Evolutionary conservation across 139 green algal genomes (phyloP), one percentile per base, ranked within the genome.

Genomic region (Mesotaenium endlicherianum): DNA sequence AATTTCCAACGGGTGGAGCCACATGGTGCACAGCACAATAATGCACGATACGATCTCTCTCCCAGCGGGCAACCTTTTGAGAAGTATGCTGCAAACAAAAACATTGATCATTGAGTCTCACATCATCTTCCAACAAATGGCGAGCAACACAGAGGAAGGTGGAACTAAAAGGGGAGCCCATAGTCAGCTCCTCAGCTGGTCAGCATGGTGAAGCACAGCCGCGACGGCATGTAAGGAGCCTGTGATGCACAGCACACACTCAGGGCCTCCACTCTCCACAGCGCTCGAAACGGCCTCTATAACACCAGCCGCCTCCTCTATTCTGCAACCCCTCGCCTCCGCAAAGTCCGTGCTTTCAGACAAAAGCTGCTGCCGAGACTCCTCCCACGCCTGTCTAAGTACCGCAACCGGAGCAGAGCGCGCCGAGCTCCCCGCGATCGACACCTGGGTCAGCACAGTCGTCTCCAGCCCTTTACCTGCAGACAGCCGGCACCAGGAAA

Each of bases 191-290:
- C n/a, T n/a, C n/a, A n/a, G n/a, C n/a, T n/a, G n/a, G n/a, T n/a
- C n/a, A n/a, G n/a, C n/a, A n/a, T n/a, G n/a, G n/a, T n/a, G n/a
- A n/a, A 78, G 31, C 40, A 69, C 70, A 8, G 16, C 70, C 4
- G 16, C 70, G 4, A 78, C 70, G 5, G 31, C 14, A 38, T 78
- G 70, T n/a, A 78, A 6, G 16, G 70, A 78, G 16, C 70, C 70
- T 49, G 70, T 78, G 14, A 78, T 38, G 14, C 16, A 45, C 20
- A 78, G 3, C 34, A 78, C 70, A 30, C 16, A 11, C 40, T 44
- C 17, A 14, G 14, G 14, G 16, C 14, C 64, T 26, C 14, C 64
- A 14, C 16, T 75, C 34, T 64, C 53, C 53, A 34, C 53, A 34
- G 20, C 26, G 26, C 26, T 26, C 53, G 20, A 20, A 34, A 20